Evolutionary conservation across 2,329 filamentous ascomycete genomes (phyloP).

Genomic region (Fusarium sp.): DNA sequence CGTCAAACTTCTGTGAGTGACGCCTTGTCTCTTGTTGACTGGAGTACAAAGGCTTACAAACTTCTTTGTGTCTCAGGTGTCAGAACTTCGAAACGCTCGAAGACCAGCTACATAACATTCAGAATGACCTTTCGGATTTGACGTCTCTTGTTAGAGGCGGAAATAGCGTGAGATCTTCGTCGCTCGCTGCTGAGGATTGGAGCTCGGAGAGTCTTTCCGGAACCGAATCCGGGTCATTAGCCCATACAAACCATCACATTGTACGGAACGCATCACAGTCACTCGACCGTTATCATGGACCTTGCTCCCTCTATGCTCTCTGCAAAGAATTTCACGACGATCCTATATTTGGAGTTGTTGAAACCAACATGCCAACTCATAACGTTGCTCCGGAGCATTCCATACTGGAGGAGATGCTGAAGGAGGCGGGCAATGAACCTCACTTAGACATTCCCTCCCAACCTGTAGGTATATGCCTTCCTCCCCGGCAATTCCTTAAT

Average conservation of each 20-base stretch:
- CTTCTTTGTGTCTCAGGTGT: constrained; percentile 36
- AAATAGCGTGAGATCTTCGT: constrained; percentile 18
- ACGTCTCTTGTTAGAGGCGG: constrained; percentile 43
- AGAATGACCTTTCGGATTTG: constrained; percentile 43
- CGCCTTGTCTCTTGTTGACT: not conserved
- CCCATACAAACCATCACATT: constrained; percentile 35
- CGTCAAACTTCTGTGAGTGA: constrained; percentile 45
- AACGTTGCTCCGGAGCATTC: constrained; percentile 4
- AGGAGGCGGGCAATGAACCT: constrained; percentile 36
- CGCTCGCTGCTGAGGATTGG: constrained; percentile 20
- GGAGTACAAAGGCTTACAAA: constrained; percentile 35
- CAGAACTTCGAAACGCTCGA: constrained; percentile 46
- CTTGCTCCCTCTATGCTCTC: constrained; percentile 42
- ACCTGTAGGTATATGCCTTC: constrained; percentile 33
- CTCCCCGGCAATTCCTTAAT: constrained; percentile 43
- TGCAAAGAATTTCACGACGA: constrained; percentile 43
- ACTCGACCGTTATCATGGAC: constrained; percentile 42
- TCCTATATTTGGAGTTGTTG: constrained; percentile 20
- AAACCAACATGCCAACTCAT: not conserved
- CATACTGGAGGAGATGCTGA: constrained; percentile 40
- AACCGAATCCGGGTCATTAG: not conserved
- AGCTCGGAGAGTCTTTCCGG: constrained; percentile 3
- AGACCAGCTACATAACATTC: constrained; percentile 43
- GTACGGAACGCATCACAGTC: constrained; percentile 34
- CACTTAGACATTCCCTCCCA: constrained; percentile 38